Percentiles rank a stretch among this genome's conserved stretches.
Conservation (phyloP, 192 early-diverging fungal genomes). For the Backusella liffmaniae region DNA sequence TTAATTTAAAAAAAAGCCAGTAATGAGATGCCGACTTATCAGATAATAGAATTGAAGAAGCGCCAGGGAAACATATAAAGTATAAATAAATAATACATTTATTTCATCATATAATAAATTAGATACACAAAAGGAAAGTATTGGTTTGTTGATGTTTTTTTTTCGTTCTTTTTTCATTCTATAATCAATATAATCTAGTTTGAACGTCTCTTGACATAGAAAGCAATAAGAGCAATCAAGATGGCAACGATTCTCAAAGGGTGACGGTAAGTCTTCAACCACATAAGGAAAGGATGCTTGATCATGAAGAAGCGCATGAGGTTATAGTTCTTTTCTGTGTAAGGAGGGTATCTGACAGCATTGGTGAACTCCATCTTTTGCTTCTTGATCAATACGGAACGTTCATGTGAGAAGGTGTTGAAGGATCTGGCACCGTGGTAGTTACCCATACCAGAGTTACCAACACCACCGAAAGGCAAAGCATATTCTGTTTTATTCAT, state of each 20-base stretch:
- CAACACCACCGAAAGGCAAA: slow-evolving; percentile 90
- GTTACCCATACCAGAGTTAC: slow-evolving; percentile 79
- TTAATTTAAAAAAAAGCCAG: not conserved
- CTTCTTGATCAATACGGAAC: slow-evolving; percentile 56
- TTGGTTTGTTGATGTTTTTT: not conserved
- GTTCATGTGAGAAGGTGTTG: slow-evolving; percentile 76
- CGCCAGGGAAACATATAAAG: not conserved
- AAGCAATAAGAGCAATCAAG: slow-evolving; percentile 3
- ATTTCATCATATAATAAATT: not conserved
- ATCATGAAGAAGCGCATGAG: slow-evolving; percentile 24
- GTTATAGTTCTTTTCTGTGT: slow-evolving; percentile 17
- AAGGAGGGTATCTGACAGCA: slow-evolving; percentile 35
- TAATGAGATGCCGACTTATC: too few species aligned
- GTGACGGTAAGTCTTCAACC: not conserved
- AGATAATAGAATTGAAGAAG: not conserved
- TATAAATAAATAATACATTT: not conserved
- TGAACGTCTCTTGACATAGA: not conserved
- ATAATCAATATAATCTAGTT: not conserved
- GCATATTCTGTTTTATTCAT: slow-evolving; percentile 19
- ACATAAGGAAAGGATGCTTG: slow-evolving; percentile 14
- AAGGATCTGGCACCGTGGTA: slow-evolving; percentile 84
- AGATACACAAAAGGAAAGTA: not conserved
- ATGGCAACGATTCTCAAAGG: not conserved
- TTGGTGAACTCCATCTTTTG: slow-evolving; percentile 31
- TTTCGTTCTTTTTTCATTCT: not conserved